phyloP scores from a whole-genome alignment of 2,329 filamentous ascomycete genomes.

The Beauveria sp. region DNA sequence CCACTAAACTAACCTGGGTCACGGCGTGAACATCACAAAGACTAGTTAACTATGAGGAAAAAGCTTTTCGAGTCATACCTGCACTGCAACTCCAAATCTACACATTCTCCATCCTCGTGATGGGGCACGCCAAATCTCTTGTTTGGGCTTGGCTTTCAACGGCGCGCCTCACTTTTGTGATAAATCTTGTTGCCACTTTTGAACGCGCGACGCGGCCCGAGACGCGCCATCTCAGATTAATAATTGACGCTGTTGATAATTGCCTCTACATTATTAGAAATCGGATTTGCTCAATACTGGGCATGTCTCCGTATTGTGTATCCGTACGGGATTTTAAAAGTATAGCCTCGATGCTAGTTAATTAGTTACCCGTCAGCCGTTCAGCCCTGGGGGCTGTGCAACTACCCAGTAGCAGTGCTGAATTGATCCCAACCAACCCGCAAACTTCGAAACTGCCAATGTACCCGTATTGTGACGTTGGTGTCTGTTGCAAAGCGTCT shows the following conservation, averaged over 20 bases:
- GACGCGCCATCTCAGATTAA: too few species aligned
- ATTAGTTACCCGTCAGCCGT: too few species aligned
- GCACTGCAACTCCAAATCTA: background rate
- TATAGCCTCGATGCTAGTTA: too few species aligned
- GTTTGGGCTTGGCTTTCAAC: background rate
- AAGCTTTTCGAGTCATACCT: background rate
- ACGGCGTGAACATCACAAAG: too few species aligned
- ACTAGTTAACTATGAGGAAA: background rate
- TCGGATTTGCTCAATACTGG: too few species aligned
- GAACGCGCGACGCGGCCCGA: background rate
- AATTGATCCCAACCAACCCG: background rate
- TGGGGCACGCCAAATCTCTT: background rate
- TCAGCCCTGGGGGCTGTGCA: too few species aligned
- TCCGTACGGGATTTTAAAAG: too few species aligned
- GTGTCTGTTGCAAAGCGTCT: background rate
- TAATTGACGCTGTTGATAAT: too few species aligned
- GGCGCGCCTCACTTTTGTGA: slow-evolving; percentile 1
- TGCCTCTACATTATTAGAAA: too few species aligned
- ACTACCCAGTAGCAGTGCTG: background rate
- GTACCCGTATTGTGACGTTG: too few species aligned
- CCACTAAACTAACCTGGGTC: too few species aligned
- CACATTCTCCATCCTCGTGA: background rate
- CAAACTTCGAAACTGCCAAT: background rate
- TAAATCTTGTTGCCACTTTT: background rate
- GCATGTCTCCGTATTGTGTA: too few species aligned